Conservation (phyloP, 163 green algal genomes). For the Chlamydomonas reinhardtii region DNA sequence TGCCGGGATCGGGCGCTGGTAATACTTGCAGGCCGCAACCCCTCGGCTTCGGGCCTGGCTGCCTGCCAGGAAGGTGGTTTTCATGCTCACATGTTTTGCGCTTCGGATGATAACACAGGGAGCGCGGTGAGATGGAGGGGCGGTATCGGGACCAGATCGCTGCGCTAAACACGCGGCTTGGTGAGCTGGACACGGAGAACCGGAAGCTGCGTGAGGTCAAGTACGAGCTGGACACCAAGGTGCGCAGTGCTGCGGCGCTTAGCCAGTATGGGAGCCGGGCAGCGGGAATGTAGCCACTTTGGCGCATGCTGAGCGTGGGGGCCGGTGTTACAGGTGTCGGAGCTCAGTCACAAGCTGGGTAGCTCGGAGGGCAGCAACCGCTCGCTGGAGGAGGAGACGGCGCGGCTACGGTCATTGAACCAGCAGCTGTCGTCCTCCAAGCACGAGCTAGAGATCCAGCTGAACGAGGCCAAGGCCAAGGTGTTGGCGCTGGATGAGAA, state of each 20-base stretch:
- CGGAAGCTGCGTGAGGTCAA: slow-evolving; percentile 76
- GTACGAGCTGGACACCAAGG: slow-evolving; percentile 83
- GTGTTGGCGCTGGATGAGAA: slow-evolving; percentile 76
- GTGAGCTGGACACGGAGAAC: slow-evolving; percentile 73
- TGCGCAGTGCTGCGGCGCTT: slow-evolving; percentile 2
- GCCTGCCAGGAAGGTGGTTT: neutral
- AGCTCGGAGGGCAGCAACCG: slow-evolving; percentile 69
- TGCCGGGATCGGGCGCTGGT: no score
- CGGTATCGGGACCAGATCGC: slow-evolving; percentile 63
- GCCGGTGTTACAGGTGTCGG: slow-evolving; percentile 62
- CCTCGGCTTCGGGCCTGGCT: neutral
- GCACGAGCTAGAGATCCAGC: slow-evolving; percentile 68
- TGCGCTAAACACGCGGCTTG: slow-evolving; percentile 52
- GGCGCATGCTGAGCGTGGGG: no score
- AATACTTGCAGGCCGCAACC: no score
- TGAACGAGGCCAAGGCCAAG: slow-evolving; percentile 66
- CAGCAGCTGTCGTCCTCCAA: slow-evolving; percentile 62
- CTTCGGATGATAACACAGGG: slow-evolving; percentile 39
- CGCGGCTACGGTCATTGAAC: slow-evolving; percentile 53
- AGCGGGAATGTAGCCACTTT: no score
- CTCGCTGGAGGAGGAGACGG: slow-evolving; percentile 74
- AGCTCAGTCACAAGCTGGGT: slow-evolving; percentile 81
- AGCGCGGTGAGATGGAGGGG: slow-evolving; percentile 60
- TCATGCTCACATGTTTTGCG: no score
- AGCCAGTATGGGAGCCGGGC: neutral